These are phyloP conservation scores for Quercus gilva DNA, from an alignment of 306 rosid genomes.

Conservation along the genomic window DNA sequence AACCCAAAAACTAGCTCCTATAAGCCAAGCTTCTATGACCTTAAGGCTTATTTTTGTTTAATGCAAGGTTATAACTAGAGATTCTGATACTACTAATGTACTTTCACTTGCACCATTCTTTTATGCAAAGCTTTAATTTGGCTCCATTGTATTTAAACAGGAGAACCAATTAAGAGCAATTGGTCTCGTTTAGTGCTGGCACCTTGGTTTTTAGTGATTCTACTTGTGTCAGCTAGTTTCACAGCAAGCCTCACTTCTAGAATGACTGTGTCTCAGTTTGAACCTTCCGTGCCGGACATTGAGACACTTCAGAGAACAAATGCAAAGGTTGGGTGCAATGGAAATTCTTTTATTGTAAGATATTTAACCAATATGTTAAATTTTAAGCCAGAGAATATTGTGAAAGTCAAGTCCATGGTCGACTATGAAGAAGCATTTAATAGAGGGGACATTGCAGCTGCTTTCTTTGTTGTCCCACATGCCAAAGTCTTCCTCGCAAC, in stretches of 20 bases:
- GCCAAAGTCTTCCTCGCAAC: slow-evolving; percentile 60
- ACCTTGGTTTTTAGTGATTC: slow-evolving; percentile 60
- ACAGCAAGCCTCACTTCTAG: slow-evolving; percentile 56
- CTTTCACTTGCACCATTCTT: too few relatives aligned
- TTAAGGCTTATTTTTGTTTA: too few relatives aligned
- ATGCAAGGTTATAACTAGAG: too few relatives aligned
- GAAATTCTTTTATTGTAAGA: slow-evolving; percentile 44
- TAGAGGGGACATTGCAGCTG: slow-evolving; percentile 49
- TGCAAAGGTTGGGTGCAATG: slow-evolving; percentile 47
- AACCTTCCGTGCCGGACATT: slow-evolving; percentile 47
- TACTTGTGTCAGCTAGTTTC: slow-evolving; percentile 46
- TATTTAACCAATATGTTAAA: slow-evolving; percentile 32
- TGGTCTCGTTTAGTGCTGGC: slow-evolving; percentile 53
- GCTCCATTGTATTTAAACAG: slow-evolving; percentile 25
- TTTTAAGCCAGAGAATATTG: slow-evolving; percentile 36
- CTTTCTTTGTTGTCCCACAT: slow-evolving; percentile 62
- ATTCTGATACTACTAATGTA: too few relatives aligned
- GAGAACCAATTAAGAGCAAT: slow-evolving; percentile 38
- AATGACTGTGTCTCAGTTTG: slow-evolving; percentile 42
- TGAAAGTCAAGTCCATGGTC: slow-evolving; percentile 23
- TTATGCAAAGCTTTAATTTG: neutral
- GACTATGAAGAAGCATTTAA: slow-evolving; percentile 52
- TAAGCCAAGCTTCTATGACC: too few relatives aligned
- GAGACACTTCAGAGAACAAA: slow-evolving; percentile 40
- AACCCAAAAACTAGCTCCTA: too few relatives aligned